Base-by-base conservation (phyloP, 768 basidiomycete species). In the Podaxis mareebaensis region DNA sequence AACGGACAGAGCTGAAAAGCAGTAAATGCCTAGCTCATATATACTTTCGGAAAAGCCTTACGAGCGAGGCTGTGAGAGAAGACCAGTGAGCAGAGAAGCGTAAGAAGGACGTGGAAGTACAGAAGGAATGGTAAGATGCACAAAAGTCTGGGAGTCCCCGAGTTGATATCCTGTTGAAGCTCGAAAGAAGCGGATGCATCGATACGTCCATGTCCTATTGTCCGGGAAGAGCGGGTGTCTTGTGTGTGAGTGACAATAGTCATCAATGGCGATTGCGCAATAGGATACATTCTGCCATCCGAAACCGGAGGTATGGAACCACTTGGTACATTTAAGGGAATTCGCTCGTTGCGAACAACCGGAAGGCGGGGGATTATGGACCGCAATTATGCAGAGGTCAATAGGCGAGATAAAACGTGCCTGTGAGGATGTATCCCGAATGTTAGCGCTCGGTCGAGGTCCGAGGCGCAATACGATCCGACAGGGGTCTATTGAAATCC, bases 1-100 rank as follows among this genome's bases (percentile, higher is more conserved):
- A 22, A 33, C 10, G 49, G 13, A 51, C 20, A 51, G 49, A 22
- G 36, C 20, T 8, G 39, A 40, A 53, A 53, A 20, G 24, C 12
- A 55, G 30, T 33, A 17, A 55, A 36, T 20, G 11, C 3, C n/a
- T 7, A 13, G 24, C 3, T 44, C 44, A 62, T 55, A 62, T 62
- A 55, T 62, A 55, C 61, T 62, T 62, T 62, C 55, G 48, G 15
- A 30, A 54, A 36, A 62, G 53, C 12, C 53, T 24, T 24, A 11
- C 12, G 51, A 53, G 38, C 7, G 39, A 46, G 20, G 58, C 42
- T 49, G 42, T 53, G 52, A 38, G 53, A 48, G 61, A 55, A 62
- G 61, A 26, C 53, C 36, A 20, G 60, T 7, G 15, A 22, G 40
- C 40, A 46, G 20, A 22, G 42, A 54, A 62, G 46, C 7, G 44